Conservation (phyloP, 139 green algal species). For the Trebouxia sp. region DNA sequence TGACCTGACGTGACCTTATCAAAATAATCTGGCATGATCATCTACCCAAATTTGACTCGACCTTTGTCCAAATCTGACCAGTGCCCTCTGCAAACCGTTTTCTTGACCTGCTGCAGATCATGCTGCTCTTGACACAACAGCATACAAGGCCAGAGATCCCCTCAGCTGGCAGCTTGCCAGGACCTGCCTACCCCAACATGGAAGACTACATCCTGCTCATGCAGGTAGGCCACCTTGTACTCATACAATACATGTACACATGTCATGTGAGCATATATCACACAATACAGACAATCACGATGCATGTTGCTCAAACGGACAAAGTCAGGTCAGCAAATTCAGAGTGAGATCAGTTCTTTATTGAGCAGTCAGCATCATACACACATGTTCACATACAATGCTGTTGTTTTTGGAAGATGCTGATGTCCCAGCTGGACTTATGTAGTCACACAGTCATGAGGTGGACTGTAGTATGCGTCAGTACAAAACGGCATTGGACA, state of each 20-base stretch:
- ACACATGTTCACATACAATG: too few relatives aligned
- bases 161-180: neutral
- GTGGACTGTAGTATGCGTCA: too few relatives aligned
- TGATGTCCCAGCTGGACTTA: too few relatives aligned
- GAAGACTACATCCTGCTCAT: conserved; percentile 55
- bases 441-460: too few relatives aligned
- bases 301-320: neutral
- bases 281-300: neutral
- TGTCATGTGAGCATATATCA: conserved; percentile 28
- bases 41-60: too few relatives aligned
- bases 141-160: conserved; percentile 15
- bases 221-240: conserved; percentile 52
- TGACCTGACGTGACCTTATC: too few relatives aligned
- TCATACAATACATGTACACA: conserved; percentile 39
- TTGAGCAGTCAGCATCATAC: too few relatives aligned
- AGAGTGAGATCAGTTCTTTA: too few relatives aligned
- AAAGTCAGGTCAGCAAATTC: too few relatives aligned
- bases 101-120: conserved; percentile 21
- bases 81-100: neutral
- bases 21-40: too few relatives aligned
- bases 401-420: too few relatives aligned
- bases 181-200: neutral
- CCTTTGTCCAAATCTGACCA: neutral
- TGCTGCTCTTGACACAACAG: conserved; percentile 23
- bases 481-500: too few relatives aligned